Evolutionary conservation across 2,329 filamentous ascomycete species (phyloP).

Genomic region (Neofusicoccum sp.): DNA sequence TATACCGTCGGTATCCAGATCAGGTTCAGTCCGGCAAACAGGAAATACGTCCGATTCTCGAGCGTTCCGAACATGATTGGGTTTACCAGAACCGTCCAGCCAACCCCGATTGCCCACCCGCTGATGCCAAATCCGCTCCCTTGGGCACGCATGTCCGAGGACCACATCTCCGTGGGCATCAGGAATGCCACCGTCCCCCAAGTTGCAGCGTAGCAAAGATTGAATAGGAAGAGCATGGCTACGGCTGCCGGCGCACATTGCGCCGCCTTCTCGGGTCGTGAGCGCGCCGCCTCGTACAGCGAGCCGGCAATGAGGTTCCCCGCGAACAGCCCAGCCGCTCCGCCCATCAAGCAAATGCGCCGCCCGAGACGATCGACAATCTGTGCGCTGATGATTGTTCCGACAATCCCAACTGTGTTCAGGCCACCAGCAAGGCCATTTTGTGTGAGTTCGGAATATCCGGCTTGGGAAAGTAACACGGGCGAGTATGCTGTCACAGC

Average conservation of each 20-base stretch:
- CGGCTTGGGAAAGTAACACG: slow-evolving; percentile 34
- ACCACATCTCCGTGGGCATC: slow-evolving; percentile 57
- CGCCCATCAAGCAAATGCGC: slow-evolving; percentile 41
- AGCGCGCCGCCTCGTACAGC: slow-evolving; percentile 20
- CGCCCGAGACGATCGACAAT: slow-evolving; percentile 53
- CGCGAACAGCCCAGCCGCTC: slow-evolving; percentile 38
- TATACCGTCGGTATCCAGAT: slow-evolving; percentile 52
- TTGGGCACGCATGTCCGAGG: slow-evolving; percentile 56
- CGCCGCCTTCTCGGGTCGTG: slow-evolving; percentile 29
- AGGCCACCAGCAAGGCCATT: slow-evolving; percentile 51
- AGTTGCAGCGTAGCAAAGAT: slow-evolving; percentile 52
- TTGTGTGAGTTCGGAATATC: slow-evolving; percentile 41
- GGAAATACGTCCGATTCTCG: slow-evolving; percentile 50
- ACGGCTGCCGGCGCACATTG: slow-evolving; percentile 47
- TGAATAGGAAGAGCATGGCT: slow-evolving; percentile 52
- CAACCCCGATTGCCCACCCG: slow-evolving; percentile 59
- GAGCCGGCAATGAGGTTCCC: slow-evolving; percentile 42
- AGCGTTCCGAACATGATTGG: slow-evolving; percentile 53
- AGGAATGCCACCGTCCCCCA: slow-evolving; percentile 52
- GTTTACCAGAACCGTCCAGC: slow-evolving; percentile 54
- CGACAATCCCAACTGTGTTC: slow-evolving; percentile 53
- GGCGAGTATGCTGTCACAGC: slow-evolving; percentile 34
- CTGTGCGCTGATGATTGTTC: slow-evolving; percentile 52
- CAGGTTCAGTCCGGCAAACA: slow-evolving; percentile 53
- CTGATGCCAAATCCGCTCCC: slow-evolving; percentile 60